phyloP scores from a whole-genome alignment of 495 filamentous ascomycete species.

The Neurospora africana region DNA sequence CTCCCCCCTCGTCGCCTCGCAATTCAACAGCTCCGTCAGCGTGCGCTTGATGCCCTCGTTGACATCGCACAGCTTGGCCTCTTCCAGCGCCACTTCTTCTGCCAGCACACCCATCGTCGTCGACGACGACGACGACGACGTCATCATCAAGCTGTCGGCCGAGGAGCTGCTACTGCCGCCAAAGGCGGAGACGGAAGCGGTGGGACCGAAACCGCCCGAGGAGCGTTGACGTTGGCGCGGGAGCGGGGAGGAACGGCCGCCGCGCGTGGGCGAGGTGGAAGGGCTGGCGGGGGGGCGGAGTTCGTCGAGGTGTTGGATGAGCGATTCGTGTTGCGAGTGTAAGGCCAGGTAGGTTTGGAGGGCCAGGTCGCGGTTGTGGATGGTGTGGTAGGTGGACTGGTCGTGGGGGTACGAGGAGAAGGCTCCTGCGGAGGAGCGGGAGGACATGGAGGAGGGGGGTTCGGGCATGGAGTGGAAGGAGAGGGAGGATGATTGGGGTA shows the following conservation, averaged over 20 bases:
- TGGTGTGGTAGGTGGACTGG: slow-evolving; percentile 1
- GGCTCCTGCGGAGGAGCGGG: not conserved
- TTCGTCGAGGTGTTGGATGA: slow-evolving; percentile 39
- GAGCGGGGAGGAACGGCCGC: slow-evolving; percentile 4
- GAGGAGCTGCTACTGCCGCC: too few species aligned
- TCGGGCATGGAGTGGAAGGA: slow-evolving; percentile 9
- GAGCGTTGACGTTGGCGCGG: slow-evolving; percentile 4
- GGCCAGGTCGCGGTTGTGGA: slow-evolving; percentile 32
- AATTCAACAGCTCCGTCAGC: slow-evolving; percentile 57
- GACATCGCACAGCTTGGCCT: slow-evolving; percentile 45
- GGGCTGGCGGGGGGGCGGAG: slow-evolving; percentile 29
- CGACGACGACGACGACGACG: too few species aligned
- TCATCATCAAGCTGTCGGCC: too few species aligned
- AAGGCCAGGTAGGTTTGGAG: slow-evolving; percentile 47
- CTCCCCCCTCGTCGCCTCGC: slow-evolving; percentile 44
- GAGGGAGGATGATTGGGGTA: not conserved
- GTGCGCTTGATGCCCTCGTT: slow-evolving; percentile 56
- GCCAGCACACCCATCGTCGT: too few species aligned
- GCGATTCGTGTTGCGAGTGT: slow-evolving; percentile 43
- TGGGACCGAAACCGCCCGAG: slow-evolving; percentile 7
- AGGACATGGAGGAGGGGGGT: slow-evolving; percentile 6
- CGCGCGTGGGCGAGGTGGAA: slow-evolving; percentile 23
- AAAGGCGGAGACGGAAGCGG: slow-evolving; percentile 13
- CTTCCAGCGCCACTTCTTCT: slow-evolving; percentile 42
- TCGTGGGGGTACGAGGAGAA: not conserved